Base-by-base conservation (phyloP, 371 early-diverging fungal species). In the Syncephalis plumigaleata region DNA sequence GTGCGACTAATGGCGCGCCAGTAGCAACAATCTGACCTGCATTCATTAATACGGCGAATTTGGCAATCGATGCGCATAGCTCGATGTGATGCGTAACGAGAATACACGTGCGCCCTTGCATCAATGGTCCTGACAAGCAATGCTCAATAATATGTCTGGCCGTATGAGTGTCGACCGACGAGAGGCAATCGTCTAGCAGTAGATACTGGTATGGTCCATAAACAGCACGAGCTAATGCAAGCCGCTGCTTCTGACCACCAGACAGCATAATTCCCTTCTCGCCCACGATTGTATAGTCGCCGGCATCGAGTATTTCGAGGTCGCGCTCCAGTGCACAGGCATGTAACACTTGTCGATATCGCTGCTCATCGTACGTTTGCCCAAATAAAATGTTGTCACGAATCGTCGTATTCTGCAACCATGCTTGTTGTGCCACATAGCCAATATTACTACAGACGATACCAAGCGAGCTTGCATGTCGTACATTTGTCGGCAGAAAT, bases 251-350 rank as follows among this genome's bases (percentile, higher is more conserved):
- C 55, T 81, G 84, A 17, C 84, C 82, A 46, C 82, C 84, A 9
- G 76, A 75, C 8, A 84, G 60, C 1, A 79, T 78, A 39, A 82
- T 75, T 7, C 84, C 84, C 39, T 77, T 77, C 58, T 91, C 93
- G 16, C 94, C 95, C 54, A 93, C 79, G 65, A 91, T 87, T 0
- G 95, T 95, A 58, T 65, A 46, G 55, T 96, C 96, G 25, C 91
- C 93, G 44, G 79, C 78, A 22, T 75, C 72, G 8, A 97, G 59
- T 39, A 75, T 75, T 36, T 79, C 69, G 20, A 94, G 63, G 58
- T 94, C 95, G 3, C 77, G 62, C 45, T 65, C 63, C 44, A 82
- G 57, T 9, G 80, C 80, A 39, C 80, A 79, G 22, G 63, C 63
- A 4, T 60, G 56, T n/a, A 86, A 51, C 2, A 79, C 75, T 43